Conservation (phyloP, 2,329 filamentous ascomycete species). For the Talaromyces sp. region DNA sequence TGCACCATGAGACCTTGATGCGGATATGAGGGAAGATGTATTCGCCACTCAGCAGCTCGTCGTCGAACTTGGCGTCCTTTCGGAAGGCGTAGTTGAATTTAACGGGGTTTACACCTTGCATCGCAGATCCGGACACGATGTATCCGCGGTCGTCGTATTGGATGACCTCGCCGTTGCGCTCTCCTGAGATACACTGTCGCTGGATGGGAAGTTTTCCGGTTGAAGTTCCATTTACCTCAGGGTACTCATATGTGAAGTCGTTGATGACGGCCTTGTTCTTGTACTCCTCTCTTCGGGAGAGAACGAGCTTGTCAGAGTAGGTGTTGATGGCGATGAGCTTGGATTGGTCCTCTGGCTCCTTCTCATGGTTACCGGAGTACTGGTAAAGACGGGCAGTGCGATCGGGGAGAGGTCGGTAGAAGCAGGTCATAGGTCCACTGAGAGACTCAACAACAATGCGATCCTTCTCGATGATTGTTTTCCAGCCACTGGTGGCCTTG, state of each 20-base stretch:
- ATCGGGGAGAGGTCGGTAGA: conserved; percentile 1
- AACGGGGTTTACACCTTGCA: conserved; percentile 5
- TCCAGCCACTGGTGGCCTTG: conserved; percentile 7
- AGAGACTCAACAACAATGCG: conserved; percentile 3
- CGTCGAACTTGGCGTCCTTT: conserved; percentile 6
- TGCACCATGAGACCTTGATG: conserved; percentile 5
- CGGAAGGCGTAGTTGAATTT: conserved; percentile 1
- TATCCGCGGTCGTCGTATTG: conserved; percentile 6
- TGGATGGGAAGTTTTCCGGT: neutral
- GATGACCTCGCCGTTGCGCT: neutral
- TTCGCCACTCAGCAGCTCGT: conserved; percentile 5
- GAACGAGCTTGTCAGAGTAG: conserved; percentile 1
- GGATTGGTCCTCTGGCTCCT: conserved; percentile 2
- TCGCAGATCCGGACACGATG: conserved; percentile 3
- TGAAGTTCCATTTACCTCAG: neutral
- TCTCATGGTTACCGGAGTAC: conserved; percentile 1
- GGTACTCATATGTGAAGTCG: conserved; percentile 2
- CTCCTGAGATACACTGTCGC: conserved; percentile 2
- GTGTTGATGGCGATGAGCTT: conserved; percentile 5
- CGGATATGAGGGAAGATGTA: conserved; percentile 5
- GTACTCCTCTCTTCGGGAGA: conserved; percentile 3
- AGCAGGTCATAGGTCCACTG: conserved; percentile 2
- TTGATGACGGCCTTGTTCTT: conserved; percentile 5
- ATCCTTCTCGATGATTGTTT: conserved; percentile 6
- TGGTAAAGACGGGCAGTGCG: conserved; percentile 2